A percentile compares a stretch with the other conserved stretches of the same genome.
Evolutionary conservation across 1,139 yeast genomes (phyloP).

Genomic region (Saccharomyces hybrid): DNA sequence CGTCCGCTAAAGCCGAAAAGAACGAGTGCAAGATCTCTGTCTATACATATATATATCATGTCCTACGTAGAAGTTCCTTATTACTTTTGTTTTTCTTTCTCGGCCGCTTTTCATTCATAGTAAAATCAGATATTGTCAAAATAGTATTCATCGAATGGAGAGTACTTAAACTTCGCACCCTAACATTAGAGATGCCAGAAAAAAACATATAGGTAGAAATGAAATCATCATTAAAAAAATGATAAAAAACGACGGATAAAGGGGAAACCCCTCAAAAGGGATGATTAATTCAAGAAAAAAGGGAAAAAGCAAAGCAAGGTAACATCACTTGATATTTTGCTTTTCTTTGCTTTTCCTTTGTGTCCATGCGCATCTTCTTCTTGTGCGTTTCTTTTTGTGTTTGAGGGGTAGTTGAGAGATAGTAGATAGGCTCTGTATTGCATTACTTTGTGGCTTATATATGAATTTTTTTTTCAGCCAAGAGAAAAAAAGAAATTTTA

Average conservation of each 20-base stretch:
- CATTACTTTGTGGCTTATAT: too few species aligned
- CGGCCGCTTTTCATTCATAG: not conserved
- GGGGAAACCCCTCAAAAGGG: not conserved
- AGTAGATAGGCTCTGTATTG: too few species aligned
- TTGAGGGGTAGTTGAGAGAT: too few species aligned
- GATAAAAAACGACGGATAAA: not conserved
- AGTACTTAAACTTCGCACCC: slow-evolving; percentile 32
- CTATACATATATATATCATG: not conserved
- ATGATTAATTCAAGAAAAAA: slow-evolving; percentile 1
- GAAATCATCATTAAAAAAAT: slow-evolving; percentile 22
- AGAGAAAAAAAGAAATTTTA: too few species aligned
- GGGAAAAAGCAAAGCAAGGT: not conserved
- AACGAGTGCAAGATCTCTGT: not conserved
- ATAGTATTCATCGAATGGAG: slow-evolving; percentile 32
- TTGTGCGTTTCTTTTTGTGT: too few species aligned
- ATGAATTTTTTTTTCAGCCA: too few species aligned
- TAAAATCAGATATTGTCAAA: slow-evolving; percentile 9
- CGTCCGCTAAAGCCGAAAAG: not conserved
- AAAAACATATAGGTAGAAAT: slow-evolving; percentile 16
- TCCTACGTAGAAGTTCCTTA: not conserved
- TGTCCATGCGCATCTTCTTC: not conserved
- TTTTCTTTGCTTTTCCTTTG: not conserved
- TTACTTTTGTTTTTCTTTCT: not conserved
- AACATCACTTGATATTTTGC: not conserved
- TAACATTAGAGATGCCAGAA: slow-evolving; percentile 35